Evolutionary conservation across 352 stramenopile species (phyloP).

Genomic region (Pythium coloratum): DNA sequence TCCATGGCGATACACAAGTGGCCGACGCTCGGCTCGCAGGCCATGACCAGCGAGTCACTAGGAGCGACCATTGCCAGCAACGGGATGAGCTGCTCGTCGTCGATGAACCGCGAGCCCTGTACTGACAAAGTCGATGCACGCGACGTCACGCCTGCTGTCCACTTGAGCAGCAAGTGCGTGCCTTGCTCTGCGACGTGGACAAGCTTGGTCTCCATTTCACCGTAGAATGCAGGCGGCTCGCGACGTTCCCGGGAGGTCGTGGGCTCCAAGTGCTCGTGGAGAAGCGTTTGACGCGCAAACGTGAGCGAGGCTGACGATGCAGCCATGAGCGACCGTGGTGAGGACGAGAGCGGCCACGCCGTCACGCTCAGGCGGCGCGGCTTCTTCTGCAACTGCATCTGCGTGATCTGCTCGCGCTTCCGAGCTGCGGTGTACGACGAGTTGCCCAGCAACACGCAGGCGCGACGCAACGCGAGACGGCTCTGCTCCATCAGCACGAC

Average conservation of each 20-base stretch:
- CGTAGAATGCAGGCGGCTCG: constrained; percentile 40
- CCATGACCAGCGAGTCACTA: constrained; percentile 50
- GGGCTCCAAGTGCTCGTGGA: constrained; percentile 59
- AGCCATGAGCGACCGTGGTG: constrained; percentile 36
- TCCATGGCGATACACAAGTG: constrained; percentile 68
- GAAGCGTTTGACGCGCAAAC: constrained; percentile 57
- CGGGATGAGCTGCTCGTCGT: constrained; percentile 62
- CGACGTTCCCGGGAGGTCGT: constrained; percentile 37
- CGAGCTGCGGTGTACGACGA: constrained; percentile 32
- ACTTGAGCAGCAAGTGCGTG: constrained; percentile 50
- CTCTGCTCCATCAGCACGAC: constrained; percentile 71
- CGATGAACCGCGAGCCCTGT: constrained; percentile 44
- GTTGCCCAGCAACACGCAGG: constrained; percentile 56
- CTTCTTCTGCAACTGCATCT: constrained; percentile 32
- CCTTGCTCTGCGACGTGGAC: constrained; percentile 46
- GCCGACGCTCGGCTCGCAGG: constrained; percentile 46
- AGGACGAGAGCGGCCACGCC: constrained; percentile 30
- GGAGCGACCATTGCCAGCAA: constrained; percentile 45
- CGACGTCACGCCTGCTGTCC: constrained; percentile 44
- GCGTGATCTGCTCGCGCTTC: constrained; percentile 25
- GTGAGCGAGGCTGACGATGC: constrained; percentile 40
- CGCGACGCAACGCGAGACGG: constrained; percentile 48
- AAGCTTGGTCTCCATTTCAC: constrained; percentile 47
- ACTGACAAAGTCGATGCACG: constrained; percentile 44
- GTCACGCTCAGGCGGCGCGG: constrained; percentile 26